A percentile compares a stretch with the other conserved stretches of the same genome.
Conservation (phyloP, 257 asterid genomes). For the Jasminum sambac region DNA sequence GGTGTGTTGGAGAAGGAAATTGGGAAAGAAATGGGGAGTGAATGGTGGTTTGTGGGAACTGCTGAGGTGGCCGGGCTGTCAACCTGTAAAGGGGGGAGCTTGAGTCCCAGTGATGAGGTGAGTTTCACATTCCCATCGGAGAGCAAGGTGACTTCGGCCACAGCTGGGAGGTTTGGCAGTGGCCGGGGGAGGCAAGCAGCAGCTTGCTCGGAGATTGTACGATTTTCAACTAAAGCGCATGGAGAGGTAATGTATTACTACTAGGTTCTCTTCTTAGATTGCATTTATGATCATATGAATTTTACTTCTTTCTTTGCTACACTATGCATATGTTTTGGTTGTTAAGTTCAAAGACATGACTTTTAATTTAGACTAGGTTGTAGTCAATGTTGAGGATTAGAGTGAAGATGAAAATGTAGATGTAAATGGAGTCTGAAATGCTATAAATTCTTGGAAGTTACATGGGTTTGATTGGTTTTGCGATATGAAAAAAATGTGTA, state of each 20-base stretch:
- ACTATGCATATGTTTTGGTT: neutral
- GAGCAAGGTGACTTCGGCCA: slow-evolving; percentile 49
- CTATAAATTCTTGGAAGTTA: neutral
- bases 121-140: slow-evolving; percentile 63
- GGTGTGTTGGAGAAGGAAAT: slow-evolving; percentile 19
- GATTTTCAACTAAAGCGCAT: slow-evolving; percentile 66
- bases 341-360: neutral
- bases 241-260: slow-evolving; percentile 86
- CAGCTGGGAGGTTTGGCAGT: slow-evolving; percentile 67
- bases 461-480: slow-evolving; percentile 16
- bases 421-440: neutral
- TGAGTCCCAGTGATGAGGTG: slow-evolving; percentile 74
- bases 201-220: slow-evolving; percentile 75
- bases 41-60: slow-evolving; percentile 89
- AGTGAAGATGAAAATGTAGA: neutral
- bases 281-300: slow-evolving; percentile 3
- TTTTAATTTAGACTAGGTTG: neutral
- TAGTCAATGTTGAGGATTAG: neutral
- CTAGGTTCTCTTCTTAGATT: neutral
- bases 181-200: slow-evolving; percentile 73
- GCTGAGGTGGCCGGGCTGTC: slow-evolving; percentile 77
- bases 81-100: slow-evolving; percentile 78
- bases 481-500: slow-evolving; percentile 15
- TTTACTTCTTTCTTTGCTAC: neutral
- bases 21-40: slow-evolving; percentile 46